These are phyloP conservation scores for Glycyrrhiza uralensis DNA, from an alignment of 306 rosid genomes.

Conservation along the genomic window DNA sequence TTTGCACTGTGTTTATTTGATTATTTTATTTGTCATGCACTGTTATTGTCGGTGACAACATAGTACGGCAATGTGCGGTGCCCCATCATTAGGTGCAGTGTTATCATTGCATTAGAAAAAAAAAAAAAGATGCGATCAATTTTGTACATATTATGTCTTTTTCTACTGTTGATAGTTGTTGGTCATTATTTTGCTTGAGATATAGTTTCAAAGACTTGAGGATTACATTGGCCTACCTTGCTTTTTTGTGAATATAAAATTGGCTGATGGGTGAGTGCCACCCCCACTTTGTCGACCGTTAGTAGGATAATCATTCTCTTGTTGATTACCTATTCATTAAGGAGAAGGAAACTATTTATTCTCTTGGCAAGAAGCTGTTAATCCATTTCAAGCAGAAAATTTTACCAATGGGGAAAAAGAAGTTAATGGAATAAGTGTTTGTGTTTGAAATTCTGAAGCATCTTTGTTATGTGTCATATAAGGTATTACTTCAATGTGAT, in stretches of 20 bases:
- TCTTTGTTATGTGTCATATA: not conserved
- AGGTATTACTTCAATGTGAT: not conserved
- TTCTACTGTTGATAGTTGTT: slow-evolving; percentile 10
- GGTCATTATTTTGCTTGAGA: slow-evolving; percentile 12
- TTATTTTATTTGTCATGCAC: not conserved
- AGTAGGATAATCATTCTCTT: not conserved
- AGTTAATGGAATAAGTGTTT: not conserved
- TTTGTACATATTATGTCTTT: slow-evolving; percentile 7
- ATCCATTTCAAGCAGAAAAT: not conserved
- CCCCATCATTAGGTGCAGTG: slow-evolving; percentile 11
- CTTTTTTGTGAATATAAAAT: not conserved
- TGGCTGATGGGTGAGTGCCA: not conserved
- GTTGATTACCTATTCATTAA: not conserved
- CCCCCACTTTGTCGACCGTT: slow-evolving; percentile 10
- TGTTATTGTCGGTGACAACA: slow-evolving; percentile 15
- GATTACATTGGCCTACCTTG: slow-evolving; percentile 10
- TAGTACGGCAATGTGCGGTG: slow-evolving; percentile 19
- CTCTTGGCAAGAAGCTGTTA: not conserved
- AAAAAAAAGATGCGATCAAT: not conserved
- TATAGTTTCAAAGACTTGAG: not conserved
- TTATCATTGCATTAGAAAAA: slow-evolving; percentile 17
- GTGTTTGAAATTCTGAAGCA: slow-evolving; percentile 1
- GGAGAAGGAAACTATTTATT: not conserved
- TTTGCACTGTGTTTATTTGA: not conserved
- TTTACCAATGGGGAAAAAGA: not conserved